A percentile compares a stretch with the other conserved stretches of the same genome.
Conservation (phyloP, 139 green algal species). For the Cymbomonas tetramitiformis region DNA sequence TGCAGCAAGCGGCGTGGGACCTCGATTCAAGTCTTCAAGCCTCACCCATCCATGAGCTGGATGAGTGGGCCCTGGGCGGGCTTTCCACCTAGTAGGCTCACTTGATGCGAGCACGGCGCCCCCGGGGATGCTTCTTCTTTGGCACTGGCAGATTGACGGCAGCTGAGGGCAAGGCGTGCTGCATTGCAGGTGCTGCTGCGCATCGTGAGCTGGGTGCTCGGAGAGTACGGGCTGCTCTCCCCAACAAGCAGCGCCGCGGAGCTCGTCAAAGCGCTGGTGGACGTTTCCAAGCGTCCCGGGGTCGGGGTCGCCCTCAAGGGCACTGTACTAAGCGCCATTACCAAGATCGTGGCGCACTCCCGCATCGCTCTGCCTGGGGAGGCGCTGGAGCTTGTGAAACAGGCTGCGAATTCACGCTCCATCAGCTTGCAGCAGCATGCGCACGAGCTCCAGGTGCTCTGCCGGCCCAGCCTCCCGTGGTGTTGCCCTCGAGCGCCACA, state of each 20-base stretch:
- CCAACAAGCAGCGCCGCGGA: conserved; percentile 9
- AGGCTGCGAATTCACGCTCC: background rate
- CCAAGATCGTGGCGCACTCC: conserved; percentile 41
- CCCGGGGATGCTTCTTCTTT: background rate
- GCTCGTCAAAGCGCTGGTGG: conserved; percentile 17
- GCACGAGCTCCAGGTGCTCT: conserved; percentile 60
- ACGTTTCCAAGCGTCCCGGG: conserved; percentile 18
- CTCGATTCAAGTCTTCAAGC: too few species aligned
- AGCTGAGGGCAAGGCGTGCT: too few species aligned
- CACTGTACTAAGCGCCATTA: conserved; percentile 46
- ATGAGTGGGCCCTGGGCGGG: too few species aligned
- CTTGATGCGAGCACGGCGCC: too few species aligned
- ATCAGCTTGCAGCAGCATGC: conserved; percentile 76
- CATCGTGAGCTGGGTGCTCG: conserved; percentile 76
- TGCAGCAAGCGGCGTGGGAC: too few species aligned
- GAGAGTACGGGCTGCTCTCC: conserved; percentile 66
- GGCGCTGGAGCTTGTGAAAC: conserved; percentile 32
- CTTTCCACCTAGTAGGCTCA: too few species aligned
- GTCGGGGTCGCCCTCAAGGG: conserved; percentile 24
- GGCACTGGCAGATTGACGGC: background rate
- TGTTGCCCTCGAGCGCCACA: too few species aligned
- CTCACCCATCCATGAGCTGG: too few species aligned
- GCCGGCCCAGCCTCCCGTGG: conserved; percentile 20
- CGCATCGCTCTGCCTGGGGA: conserved; percentile 17
- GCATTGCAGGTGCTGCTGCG: conserved; percentile 25